Base-by-base conservation (phyloP, 1,139 yeast genomes). In the Cylindricascospora bacillispora region DNA sequence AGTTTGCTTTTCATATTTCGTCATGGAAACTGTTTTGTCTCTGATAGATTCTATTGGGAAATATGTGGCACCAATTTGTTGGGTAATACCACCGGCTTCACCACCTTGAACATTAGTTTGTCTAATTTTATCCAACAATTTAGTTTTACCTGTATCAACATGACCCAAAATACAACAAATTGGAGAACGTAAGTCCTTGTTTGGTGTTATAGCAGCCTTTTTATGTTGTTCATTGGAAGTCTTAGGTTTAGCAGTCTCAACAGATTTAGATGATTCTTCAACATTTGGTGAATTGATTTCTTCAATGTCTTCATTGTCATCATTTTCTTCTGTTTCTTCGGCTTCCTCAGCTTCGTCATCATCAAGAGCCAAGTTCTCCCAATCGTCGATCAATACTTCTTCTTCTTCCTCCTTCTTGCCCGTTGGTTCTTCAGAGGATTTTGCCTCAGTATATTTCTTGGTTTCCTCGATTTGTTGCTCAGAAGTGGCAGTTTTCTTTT, bases 51-150 rank as follows among this genome's bases (percentile, higher is more conserved):
- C 93, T 46, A 89, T 86, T 36, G 98, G 98, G 82, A 89, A 92
- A 60, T 86, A 92, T 15, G 98, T 92, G 31, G 99, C 99, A 73
- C 99, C 99, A 55, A 89, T 89, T 62, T 89, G 99, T 70, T 89
- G 99, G 43, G 99, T 89, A 56, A 89, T 92, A 67, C 99, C 99
- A 67, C 99, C 99, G 34, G 98, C 99, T 65, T 89, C 99, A 55
- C 98, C 99, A 58, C 95, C 98, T 67, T 89, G 99, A 38, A 89
- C 99, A 51, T 89, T 89, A 28, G 97, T 92, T 66, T 89, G 95
- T 65, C 99, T 92, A 44, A 89, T 76, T 60, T 89, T 92, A 56
- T 89, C 99, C 55, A 89, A 69, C 44, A 89, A 70, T 57, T 89
- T 89, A 40, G 98, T 89, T 62, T 89, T 92, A 75, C 99, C 98